A percentile compares a stretch with the other conserved stretches of the same genome.
Evolutionary conservation across 495 filamentous ascomycete genomes (phyloP).

Genomic region (Melanomma pulvis-pyrius): DNA sequence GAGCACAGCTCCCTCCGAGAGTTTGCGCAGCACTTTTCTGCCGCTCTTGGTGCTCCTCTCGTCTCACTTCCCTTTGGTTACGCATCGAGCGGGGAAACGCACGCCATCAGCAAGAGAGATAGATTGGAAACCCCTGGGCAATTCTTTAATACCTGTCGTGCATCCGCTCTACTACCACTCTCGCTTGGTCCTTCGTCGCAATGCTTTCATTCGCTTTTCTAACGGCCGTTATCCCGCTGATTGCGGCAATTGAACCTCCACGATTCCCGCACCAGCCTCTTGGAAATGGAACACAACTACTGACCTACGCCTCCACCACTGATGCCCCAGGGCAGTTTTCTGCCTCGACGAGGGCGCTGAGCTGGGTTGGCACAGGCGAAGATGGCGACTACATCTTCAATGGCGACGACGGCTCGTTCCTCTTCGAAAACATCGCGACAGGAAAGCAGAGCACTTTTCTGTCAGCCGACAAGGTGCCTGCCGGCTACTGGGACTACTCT

Average conservation of each 20-base stretch:
- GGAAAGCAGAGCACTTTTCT: constrained; percentile 54
- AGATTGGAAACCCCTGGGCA: neutral
- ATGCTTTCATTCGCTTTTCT: constrained; percentile 21
- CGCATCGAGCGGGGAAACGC: neutral
- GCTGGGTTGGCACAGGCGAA: constrained; percentile 49
- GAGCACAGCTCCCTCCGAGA: neutral
- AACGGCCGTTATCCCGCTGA: constrained; percentile 4
- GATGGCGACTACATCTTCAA: constrained; percentile 56
- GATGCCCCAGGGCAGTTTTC: constrained; percentile 18
- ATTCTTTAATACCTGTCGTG: neutral
- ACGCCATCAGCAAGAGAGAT: neutral
- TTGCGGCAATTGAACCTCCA: constrained; percentile 28
- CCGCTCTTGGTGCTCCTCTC: neutral
- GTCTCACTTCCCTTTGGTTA: neutral
- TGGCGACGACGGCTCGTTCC: constrained; percentile 47
- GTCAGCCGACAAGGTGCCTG: constrained; percentile 35
- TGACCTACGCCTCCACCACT: constrained; percentile 31
- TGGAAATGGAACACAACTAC: constrained; percentile 30
- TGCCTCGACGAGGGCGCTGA: constrained; percentile 40
- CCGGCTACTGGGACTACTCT: constrained; percentile 45
- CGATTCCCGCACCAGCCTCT: constrained; percentile 33
- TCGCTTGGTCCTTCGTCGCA: neutral
- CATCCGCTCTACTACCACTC: neutral
- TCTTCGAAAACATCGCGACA: constrained; percentile 55
- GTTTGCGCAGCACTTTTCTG: neutral